Evolutionary conservation across 208 protist genomes (phyloP), one percentile per base, ranked within the genome.

Genomic region (Crithidia mellificae): DNA sequence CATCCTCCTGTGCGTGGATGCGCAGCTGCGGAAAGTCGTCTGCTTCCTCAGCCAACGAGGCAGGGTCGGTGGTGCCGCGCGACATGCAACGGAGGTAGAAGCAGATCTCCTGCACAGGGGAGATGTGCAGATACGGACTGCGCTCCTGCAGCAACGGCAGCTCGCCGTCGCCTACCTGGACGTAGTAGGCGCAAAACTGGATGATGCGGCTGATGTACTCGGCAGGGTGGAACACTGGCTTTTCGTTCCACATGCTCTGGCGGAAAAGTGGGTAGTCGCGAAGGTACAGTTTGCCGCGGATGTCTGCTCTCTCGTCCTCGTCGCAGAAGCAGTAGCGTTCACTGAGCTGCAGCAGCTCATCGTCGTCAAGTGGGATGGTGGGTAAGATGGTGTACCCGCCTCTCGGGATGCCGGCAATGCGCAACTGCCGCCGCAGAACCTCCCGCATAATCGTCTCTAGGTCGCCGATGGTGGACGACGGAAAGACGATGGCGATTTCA

Each of bases 331-430:
- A 85, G 69, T 96, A 96, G 38, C 73, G 19, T 19, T 55, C 47
- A 55, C 88, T 90, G 27, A 92, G 66, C 12, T 77, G 47, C 47
- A 80, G 68, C 27, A 94, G 72, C 12, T 94, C 85, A 15, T 67
- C 64, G 38, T 85, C 77, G 53, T 53, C 63, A 34, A 94, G 7
- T 15, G 91, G 87, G 66, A 94, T 80, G 15, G 72, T 32, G 14
- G 88, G 88, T 24, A 96, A 66, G 30, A 93, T 72, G 15, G 84
- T 94, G 32, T 92, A 74, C 17, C 87, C 77, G 24, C 85, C 87
- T 12, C 53, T 57, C 22, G 91, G 91, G 51, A 92, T 66, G 15
- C 76, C 85, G 1, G 84, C 87, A 34, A 96, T 73, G 38, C 84
- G 86, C 76, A 94, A 76, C 39, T 80, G 75, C n/a, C 80, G 72